Base-by-base conservation (phyloP, 73 alveolate species). In the Tetrahymena elliotti region DNA sequence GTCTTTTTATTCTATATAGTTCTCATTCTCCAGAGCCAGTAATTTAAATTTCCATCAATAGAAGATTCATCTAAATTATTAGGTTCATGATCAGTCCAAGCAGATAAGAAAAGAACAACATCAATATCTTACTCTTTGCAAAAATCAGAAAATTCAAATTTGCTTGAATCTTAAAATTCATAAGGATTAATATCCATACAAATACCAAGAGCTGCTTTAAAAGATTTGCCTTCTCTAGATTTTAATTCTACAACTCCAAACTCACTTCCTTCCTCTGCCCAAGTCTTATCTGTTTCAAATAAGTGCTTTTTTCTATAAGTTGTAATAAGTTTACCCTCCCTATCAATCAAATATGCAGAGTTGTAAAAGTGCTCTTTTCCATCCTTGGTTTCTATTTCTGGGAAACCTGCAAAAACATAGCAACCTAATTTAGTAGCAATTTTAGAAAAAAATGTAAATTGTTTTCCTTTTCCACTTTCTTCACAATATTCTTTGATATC, bases 171-270 rank as follows among this genome's bases (percentile, higher is more conserved):
- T 84, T 96, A 52, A 82, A 97, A 97, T 83, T 97, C 96, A 95
- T 97, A 97, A 93, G 97, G 97, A 97, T 94, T 94, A 40, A 98
- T 98, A 93, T 98, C 99, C 99, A 98, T 98, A 83, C 99, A 98
- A 52, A 98, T 98, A n/a, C 99, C 99, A 39, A 96, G 95, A 33
- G 98, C 99, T 88, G 96, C 95, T 95, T 96, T 98, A 41, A 98
- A 93, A 31, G 22, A 93, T 83, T 94, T 53, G 6, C 98, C 99
- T 39, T 94, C 96, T 93, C 95, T 96, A 35, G 97, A 96, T 18
- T 41, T 92, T 24, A 98, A 84, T 38, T 96, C 98, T 94, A 97
- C 93, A 52, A 94, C 93, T 27, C 97, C 98, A 93, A 98, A 98
- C 18, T 97, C 94, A 22, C 98, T 97, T 33, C 99, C 99, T 95